Evolutionary conservation across 345 rosid genomes (phyloP), one percentile per base, ranked within the genome.

Genomic region (Lumnitzera littorea): DNA sequence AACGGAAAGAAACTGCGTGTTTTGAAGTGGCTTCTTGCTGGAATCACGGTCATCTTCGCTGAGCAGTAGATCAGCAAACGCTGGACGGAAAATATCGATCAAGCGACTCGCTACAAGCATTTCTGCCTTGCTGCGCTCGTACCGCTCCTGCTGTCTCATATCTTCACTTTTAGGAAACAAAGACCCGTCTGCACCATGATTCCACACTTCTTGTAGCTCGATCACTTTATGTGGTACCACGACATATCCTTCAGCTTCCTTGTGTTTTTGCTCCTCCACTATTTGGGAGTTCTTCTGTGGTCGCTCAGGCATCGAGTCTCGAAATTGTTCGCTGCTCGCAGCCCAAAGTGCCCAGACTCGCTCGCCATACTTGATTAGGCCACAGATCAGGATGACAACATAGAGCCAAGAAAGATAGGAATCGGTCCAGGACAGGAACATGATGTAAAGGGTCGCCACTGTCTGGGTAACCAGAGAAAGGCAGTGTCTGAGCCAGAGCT

Each of bases 381-480:
- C 69, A 0, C 62, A 56, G 1, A 65, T 3, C 0, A 65, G 27
- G 56, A 65, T 65, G 0, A 57, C 63, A 11, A 55, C 13, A 29
- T 76, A 63, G 0, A 73, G 11, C 31, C 67, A 17, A 13, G 62
- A 60, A 5, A 80, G 56, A 0, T 27, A 29, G 1, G 12, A 41
- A 4, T 52, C 23, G 2, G 2, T 63, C 69, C 76, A 67, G 0
- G 70, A 57, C 46, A 50, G 57, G 0, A 67, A 8, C 29, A 69
- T 57, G 50, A 71, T 64, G 50, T 74, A 72, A 24, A 58, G 31
- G 5, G 70, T 71, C 6, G 62, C 64, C 43, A 13, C 65, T 0
- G 64, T 48, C 24, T 76, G 78, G 47, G 63, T 58, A 47, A 23
- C 25, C 10, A 79, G 57, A 1, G 43, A 29, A 20, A 78, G 75